These are phyloP conservation scores for Aspergillus awamori DNA, from an alignment of 2,329 filamentous ascomycete species.

Conservation along the genomic window DNA sequence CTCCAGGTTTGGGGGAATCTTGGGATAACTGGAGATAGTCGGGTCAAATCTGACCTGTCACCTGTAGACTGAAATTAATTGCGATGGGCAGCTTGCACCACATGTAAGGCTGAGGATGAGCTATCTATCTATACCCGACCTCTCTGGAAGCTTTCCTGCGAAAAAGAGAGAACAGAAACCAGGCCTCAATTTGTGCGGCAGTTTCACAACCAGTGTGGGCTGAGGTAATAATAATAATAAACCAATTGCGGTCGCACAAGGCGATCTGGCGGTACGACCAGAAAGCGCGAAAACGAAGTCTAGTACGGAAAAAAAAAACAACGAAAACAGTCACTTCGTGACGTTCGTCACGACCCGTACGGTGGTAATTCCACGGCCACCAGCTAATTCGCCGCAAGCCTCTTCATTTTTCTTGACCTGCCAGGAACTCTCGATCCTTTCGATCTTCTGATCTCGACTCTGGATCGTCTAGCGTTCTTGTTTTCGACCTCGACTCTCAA, in stretches of 20 bases:
- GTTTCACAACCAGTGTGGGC: neutral
- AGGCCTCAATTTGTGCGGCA: neutral
- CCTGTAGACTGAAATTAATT: neutral
- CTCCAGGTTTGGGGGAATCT: neutral
- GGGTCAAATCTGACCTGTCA: slow-evolving; percentile 1
- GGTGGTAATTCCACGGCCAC: slow-evolving; percentile 34
- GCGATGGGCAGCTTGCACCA: neutral
- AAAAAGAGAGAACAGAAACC: no score
- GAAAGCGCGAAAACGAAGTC: neutral
- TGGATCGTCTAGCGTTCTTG: slow-evolving; percentile 36
- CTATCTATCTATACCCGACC: no score
- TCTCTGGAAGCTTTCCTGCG: no score
- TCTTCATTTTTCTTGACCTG: slow-evolving; percentile 31
- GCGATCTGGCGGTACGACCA: neutral
- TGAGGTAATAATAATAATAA: neutral
- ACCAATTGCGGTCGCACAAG: neutral
- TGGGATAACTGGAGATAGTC: neutral
- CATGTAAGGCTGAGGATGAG: neutral
- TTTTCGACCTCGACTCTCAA: slow-evolving; percentile 23
- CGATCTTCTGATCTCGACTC: slow-evolving; percentile 33
- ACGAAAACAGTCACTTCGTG: slow-evolving; percentile 17
- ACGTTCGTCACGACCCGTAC: neutral
- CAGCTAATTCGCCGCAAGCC: slow-evolving; percentile 29
- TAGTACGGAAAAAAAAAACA: neutral
- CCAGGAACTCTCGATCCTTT: slow-evolving; percentile 23